Base-by-base conservation (phyloP, 345 rosid species). In the Anastatica hierochuntica region DNA sequence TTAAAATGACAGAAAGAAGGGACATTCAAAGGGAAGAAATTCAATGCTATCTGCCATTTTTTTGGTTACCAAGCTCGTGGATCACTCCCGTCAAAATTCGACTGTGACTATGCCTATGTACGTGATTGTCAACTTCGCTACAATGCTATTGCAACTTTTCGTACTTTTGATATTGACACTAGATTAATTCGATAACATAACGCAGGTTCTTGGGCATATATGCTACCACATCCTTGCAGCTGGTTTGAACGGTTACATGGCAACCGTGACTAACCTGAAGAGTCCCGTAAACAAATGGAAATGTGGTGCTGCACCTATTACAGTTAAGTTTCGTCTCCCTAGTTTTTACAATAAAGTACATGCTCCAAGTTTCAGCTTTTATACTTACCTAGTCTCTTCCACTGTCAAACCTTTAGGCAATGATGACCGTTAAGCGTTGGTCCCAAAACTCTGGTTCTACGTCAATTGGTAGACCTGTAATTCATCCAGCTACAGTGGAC, bases 31-130 rank as follows among this genome's bases (percentile, higher is more conserved):
- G 98, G 96, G 57, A 90, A 87, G 67, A 90, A 88, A 64, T 79
- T 90, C 72, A 88, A 83, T 63, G 94, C 98, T 3, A 88, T 92
- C 61, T 88, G 95, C 79, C 97, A 92, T 70, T 92, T 92, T 61
- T 92, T 92, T 30, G 98, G 98, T 52, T 88, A 92, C 72, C 98
- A 92, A 66, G 98, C 98, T 72, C 88, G 98, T 30, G 98, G 98
- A 67, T 88, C 95, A 15, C 71, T 92, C 45, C 97, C 98, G 54
- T 88, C 98, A 12, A 92, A 92, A 60, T 92, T 92, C 14, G 98
- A 88, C 53, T 84, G 95, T 14, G 98, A 92, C 74, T 88, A 92
- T 63, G 96, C 95, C 57, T 88, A 82, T 49, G 98, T 90, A 81
- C 60, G 86, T 65, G 26, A 55, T 49, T 31, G 11, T 31, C 34